Conservation (phyloP, 306 rosid genomes). For the Prosopis cineraria region DNA sequence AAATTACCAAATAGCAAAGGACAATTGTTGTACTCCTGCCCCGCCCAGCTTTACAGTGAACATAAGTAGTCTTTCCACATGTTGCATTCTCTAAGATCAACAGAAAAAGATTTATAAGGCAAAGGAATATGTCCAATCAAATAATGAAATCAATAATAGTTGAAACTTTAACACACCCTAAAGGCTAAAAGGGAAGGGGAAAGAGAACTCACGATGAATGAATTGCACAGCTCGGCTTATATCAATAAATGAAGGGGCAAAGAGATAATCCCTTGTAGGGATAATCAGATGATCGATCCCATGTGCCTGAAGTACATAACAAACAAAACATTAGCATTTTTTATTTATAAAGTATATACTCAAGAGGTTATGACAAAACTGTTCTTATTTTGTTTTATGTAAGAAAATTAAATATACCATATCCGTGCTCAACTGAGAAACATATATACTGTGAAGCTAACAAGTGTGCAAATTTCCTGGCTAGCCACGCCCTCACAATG, state of each 20-base stretch:
- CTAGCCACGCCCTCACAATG: no score
- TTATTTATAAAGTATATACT: constrained; percentile 2
- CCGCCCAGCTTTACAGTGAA: constrained; percentile 98
- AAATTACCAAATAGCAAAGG: constrained; percentile 91
- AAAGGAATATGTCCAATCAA: background rate
- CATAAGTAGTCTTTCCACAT: constrained; percentile 82
- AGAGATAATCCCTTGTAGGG: constrained; percentile 95
- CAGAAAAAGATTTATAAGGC: constrained; percentile 22
- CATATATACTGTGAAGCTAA: no score
- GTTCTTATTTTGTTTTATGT: no score
- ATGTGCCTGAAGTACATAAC: constrained; percentile 63
- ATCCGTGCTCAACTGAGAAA: no score
- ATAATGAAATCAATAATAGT: constrained; percentile 10
- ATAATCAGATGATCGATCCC: constrained; percentile 92
- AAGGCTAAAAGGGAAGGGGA: background rate
- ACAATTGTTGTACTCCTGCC: constrained; percentile 98
- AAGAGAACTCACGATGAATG: constrained; percentile 69
- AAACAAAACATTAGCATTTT: constrained; percentile 17
- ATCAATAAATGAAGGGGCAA: constrained; percentile 87
- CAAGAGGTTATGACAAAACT: constrained; percentile 12
- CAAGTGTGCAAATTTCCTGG: no score
- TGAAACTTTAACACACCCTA: background rate
- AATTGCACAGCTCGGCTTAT: constrained; percentile 89
- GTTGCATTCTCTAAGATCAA: constrained; percentile 57
- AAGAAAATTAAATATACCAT: no score